Base-by-base conservation (phyloP, 2,329 filamentous ascomycete species). In the Neophaeococcomyces mojaviensis region DNA sequence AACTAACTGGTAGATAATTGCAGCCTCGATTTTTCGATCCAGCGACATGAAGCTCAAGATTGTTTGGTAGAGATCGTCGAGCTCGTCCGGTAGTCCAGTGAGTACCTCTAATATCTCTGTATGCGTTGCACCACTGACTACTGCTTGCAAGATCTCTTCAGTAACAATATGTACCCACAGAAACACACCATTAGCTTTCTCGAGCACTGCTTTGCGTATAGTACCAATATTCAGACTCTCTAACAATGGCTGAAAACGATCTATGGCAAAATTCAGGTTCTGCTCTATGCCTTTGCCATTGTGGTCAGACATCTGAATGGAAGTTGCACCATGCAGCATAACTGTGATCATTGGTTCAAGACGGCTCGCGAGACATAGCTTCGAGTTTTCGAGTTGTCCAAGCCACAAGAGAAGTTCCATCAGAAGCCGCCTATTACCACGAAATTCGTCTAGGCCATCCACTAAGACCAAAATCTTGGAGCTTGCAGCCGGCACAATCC, bases 151-250 rank as follows among this genome's bases (percentile, higher is more conserved):
- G 6, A 36, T 8, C 8, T 8, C 7, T 8, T 16, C 15, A 6
- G 33, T 36, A 16, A 72, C 69, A 0, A 73, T 52, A 1, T 68
- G 61, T 1, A 68, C 65, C 68, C 71, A 74, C 47, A 73, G 56
- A 39, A 74, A 72, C 3, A 74, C 57, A 0, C 70, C 68, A 1
- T 59, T 61, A 0, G 70, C 58, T 28, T 65, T n/a, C n/a, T n/a
- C 10, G 6, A 68, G 4, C 57, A 39, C 4, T 56, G 55, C 20
- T 74, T 45, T n/a, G 63, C 48, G 4, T 18, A 33, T 31, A n/a
- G n/a, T n/a, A n/a, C 35, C 33, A 33, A 18, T 18, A 12, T 8
- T 7, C 15, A 16, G 7, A 7, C 8, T 39, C 37, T 5, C 5
- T 8, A 22, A 7, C 5, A 5, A 8, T 8, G 8, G 15, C 8